These are phyloP conservation scores for Aquilaria agallochum DNA, from an alignment of 441 rosid genomes.

Conservation along the genomic window DNA sequence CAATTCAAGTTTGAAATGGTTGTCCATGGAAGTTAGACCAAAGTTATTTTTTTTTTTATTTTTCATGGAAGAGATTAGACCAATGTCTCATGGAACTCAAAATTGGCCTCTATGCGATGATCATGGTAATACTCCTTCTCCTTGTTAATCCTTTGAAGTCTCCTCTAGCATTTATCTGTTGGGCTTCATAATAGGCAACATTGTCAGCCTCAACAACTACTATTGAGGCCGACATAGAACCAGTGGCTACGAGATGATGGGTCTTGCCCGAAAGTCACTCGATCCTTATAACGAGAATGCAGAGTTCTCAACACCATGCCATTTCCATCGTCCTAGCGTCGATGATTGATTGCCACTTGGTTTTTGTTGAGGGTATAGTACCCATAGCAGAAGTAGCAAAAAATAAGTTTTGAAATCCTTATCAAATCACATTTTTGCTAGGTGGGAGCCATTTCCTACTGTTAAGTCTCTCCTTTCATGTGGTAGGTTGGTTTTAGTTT, in stretches of 20 bases:
- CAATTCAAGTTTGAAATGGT: too few species aligned
- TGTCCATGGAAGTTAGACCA: too few species aligned
- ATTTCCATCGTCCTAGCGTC: slow-evolving; percentile 74
- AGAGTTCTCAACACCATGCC: slow-evolving; percentile 56
- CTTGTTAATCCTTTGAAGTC: slow-evolving; percentile 20
- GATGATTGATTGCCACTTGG: slow-evolving; percentile 41
- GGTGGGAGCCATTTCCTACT: slow-evolving; percentile 25
- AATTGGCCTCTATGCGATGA: slow-evolving; percentile 13
- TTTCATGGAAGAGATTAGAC: too few species aligned
- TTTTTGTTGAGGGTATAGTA: slow-evolving; percentile 68
- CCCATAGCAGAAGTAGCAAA: slow-evolving; percentile 39
- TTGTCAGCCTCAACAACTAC: slow-evolving; percentile 55
- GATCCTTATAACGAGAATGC: slow-evolving; percentile 69
- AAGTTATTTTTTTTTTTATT: too few species aligned
- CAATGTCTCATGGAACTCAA: too few species aligned
- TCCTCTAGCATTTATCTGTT: slow-evolving; percentile 46
- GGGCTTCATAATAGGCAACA: slow-evolving; percentile 70
- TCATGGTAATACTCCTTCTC: slow-evolving; percentile 1
- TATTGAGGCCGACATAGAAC: slow-evolving; percentile 46
- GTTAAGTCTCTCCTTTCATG: slow-evolving; percentile 35
- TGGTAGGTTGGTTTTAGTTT: slow-evolving; percentile 51
- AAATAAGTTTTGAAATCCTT: slow-evolving; percentile 43
- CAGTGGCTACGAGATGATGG: slow-evolving; percentile 74
- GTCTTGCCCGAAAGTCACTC: slow-evolving; percentile 71
- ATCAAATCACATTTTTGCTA: slow-evolving; percentile 64